These are phyloP conservation scores for Penicillium riverlandense DNA, from an alignment of 495 filamentous ascomycete genomes.

Conservation along the genomic window DNA sequence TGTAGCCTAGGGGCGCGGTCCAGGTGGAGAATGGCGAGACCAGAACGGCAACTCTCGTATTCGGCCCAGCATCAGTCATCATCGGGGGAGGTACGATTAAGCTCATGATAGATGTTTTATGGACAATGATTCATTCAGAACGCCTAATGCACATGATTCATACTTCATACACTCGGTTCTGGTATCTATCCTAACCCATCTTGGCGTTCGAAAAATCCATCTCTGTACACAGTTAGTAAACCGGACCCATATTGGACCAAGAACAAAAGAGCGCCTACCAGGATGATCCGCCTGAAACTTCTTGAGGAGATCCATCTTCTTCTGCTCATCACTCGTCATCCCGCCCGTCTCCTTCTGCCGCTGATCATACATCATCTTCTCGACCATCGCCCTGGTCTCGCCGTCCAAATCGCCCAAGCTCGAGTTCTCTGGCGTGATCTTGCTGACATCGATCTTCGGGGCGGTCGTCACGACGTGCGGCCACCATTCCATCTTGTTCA, in stretches of 20 bases:
- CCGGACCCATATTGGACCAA: not conserved
- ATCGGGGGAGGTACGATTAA: too few species aligned
- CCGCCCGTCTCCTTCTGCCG: slow-evolving; percentile 89
- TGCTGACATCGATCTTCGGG: slow-evolving; percentile 80
- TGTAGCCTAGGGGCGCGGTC: too few species aligned
- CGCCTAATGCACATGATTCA: slow-evolving; percentile 7
- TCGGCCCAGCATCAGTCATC: too few species aligned
- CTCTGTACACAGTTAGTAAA: slow-evolving; percentile 17
- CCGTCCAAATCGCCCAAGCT: slow-evolving; percentile 89
- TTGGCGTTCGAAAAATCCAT: slow-evolving; percentile 45
- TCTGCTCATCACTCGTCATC: slow-evolving; percentile 83
- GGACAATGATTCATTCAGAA: slow-evolving; percentile 10
- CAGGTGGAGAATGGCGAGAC: too few species aligned
- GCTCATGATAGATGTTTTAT: too few species aligned
- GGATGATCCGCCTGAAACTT: slow-evolving; percentile 83
- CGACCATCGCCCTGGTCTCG: slow-evolving; percentile 95
- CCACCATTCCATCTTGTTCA: slow-evolving; percentile 99
- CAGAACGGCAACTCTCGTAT: too few species aligned
- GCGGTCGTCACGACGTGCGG: slow-evolving; percentile 77
- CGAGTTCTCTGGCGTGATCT: slow-evolving; percentile 89
- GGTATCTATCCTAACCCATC: slow-evolving; percentile 20
- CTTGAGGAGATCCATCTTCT: slow-evolving; percentile 85
- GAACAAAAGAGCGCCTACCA: slow-evolving; percentile 62
- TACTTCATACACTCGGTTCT: slow-evolving; percentile 18
- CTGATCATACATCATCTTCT: slow-evolving; percentile 99